phyloP scores from a whole-genome alignment of 2,329 filamentous ascomycete genomes.

The Rhynchosporium agropyri region DNA sequence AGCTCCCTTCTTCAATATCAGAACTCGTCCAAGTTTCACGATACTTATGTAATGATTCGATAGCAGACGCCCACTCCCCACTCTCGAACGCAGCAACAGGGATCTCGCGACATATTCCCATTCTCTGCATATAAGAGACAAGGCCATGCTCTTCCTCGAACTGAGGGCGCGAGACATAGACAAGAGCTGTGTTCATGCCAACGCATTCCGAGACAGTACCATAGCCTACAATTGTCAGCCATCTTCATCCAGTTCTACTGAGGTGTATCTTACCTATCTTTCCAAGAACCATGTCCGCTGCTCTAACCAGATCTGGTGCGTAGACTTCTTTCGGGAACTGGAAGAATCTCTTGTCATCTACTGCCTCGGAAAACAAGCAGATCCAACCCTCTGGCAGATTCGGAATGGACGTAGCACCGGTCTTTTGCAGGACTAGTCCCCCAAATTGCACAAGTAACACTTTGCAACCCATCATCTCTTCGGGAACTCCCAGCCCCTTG shows the following conservation, averaged over 20 bases:
- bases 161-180: constrained; percentile 15
- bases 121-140: constrained; percentile 8
- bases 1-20: neutral
- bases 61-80: constrained; percentile 1
- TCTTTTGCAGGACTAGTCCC: neutral
- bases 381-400: constrained; percentile 14
- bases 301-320: constrained; percentile 13
- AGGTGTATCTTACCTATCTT: constrained; percentile 6
- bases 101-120: constrained; percentile 11
- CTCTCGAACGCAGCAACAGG: constrained; percentile 9
- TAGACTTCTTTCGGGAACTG: constrained; percentile 16
- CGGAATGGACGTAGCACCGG: neutral
- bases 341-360: constrained; percentile 12
- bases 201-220: constrained; percentile 19
- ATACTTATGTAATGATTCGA: neutral
- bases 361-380: constrained; percentile 2
- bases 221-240: constrained; percentile 1
- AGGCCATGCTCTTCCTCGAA: constrained; percentile 16
- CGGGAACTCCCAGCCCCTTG: neutral
- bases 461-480: neutral
- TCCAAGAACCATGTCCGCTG: constrained; percentile 9
- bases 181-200: constrained; percentile 14
- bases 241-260: neutral
- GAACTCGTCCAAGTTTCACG: too few species aligned
- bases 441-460: constrained; percentile 16